A percentile compares a stretch with the other conserved stretches of the same genome.
These are phyloP conservation scores for Colletotrichum sp. DNA, from an alignment of 2,329 filamentous ascomycete genomes.

Conservation along the genomic window DNA sequence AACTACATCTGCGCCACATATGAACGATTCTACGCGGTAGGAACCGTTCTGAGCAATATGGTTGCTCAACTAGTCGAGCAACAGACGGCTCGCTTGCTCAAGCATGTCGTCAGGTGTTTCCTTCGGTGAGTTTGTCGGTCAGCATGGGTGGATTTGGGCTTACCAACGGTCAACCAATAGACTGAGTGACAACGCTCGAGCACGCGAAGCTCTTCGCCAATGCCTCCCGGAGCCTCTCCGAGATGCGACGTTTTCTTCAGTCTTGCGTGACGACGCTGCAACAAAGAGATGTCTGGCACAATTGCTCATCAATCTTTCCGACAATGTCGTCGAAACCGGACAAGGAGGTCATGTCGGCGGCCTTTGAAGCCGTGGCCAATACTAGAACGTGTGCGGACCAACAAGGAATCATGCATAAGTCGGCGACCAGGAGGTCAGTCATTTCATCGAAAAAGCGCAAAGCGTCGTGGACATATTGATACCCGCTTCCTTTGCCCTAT, in stretches of 20 bases:
- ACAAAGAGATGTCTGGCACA: conserved; percentile 98
- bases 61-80: conserved; percentile 97
- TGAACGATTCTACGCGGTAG: conserved; percentile 97
- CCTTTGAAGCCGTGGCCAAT: conserved; percentile 22
- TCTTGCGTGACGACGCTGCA: conserved; percentile 94
- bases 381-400: background rate
- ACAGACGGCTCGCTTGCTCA: conserved; percentile 92
- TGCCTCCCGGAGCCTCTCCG: conserved; percentile 98
- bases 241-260: conserved; percentile 95
- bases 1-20: conserved; percentile 99
- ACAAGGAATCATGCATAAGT: conserved; percentile 19
- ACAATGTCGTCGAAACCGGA: conserved; percentile 70
- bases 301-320: conserved; percentile 93
- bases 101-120: conserved; percentile 98
- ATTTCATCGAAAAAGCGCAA: conserved; percentile 19
- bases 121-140: conserved; percentile 75
- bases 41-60: conserved; percentile 98
- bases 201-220: conserved; percentile 91
- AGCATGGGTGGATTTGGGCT: background rate
- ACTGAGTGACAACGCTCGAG: conserved; percentile 93
- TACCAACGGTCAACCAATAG: conserved; percentile 48
- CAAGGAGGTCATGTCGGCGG: conserved; percentile 27
- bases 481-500: conserved; percentile 9
- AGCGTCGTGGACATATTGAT: conserved; percentile 15
- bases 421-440: conserved; percentile 15